These are phyloP conservation scores for Lasiodiplodia hormozganensis DNA, from an alignment of 2,329 filamentous ascomycete genomes.

Conservation along the genomic window DNA sequence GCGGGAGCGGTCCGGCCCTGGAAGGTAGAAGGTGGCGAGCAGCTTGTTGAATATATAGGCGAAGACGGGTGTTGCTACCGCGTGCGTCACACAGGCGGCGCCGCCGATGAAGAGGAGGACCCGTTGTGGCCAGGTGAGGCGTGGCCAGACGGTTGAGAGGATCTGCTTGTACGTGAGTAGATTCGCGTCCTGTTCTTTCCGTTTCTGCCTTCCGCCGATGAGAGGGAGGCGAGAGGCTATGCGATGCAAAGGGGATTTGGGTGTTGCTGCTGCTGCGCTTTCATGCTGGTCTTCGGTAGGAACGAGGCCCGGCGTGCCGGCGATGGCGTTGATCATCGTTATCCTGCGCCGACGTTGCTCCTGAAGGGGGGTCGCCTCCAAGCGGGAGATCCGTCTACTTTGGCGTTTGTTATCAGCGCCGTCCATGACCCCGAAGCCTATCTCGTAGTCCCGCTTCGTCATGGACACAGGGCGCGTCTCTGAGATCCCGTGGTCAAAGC, in stretches of 20 bases:
- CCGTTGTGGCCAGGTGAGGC: slow-evolving; percentile 60
- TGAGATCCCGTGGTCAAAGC: background rate
- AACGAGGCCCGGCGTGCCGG: background rate
- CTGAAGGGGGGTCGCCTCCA: background rate
- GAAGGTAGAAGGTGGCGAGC: slow-evolving; percentile 71
- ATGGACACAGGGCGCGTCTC: background rate
- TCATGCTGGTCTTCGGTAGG: background rate
- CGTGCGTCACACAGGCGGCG: slow-evolving; percentile 67
- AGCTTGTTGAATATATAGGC: slow-evolving; percentile 78
- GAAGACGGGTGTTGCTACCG: slow-evolving; percentile 74
- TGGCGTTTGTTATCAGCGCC: background rate
- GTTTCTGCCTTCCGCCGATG: background rate
- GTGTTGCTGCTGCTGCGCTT: background rate
- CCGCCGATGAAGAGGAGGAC: slow-evolving; percentile 66
- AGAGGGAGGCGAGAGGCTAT: background rate
- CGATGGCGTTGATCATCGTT: background rate
- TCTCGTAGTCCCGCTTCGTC: slow-evolving; percentile 5
- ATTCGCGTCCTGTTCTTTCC: background rate
- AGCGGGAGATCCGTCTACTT: background rate
- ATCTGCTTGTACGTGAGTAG: slow-evolving; percentile 58
- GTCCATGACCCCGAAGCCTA: background rate
- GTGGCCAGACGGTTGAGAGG: slow-evolving; percentile 74
- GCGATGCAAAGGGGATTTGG: background rate
- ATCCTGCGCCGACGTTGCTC: background rate
- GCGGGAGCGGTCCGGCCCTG: slow-evolving; percentile 49